Evolutionary conservation across 1,284 basidiomycete species (phyloP), one percentile per base, ranked within the genome.

Genomic region (Tilletia indica): DNA sequence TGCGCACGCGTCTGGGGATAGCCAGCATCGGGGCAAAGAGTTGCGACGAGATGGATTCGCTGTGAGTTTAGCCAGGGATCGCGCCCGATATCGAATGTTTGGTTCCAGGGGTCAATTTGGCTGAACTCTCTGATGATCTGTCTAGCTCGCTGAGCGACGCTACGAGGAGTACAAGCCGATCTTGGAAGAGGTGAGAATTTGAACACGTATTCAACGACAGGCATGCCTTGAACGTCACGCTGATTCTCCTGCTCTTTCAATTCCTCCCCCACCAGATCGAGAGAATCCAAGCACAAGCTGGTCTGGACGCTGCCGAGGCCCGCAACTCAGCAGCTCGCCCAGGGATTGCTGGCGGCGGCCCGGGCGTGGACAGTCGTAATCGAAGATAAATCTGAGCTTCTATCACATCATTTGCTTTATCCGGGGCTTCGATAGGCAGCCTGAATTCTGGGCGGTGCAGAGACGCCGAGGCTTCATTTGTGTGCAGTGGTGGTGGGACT

Each of bases 291-390:
- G 89, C 89, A 16, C 92, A 93, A 77, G 93, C 94, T 0, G 94
- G 93, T 1, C 85, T 96, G 69, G 93, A 96, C 73, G 91, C 92
- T 70, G 91, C 92, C 8, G 93, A 94, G 74, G 91, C 92, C 86
- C 87, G 85, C 72, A 77, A 76, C 21, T 85, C 85, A 14, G 87
- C 88, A 34, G 88, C 21, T 4, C 54, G 51, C 21, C 31, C 67
- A 6, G 66, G 39, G 2, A 42, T 56, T 45, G 72, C 88, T 1
- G 87, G 78, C 39, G 80, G 78, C 12, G 80, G 81, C 5, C 72
- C 78, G 14, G 81, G 82, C 38, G 81, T 81, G 67, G 84, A 83
- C 25, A 82, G 81, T 67, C 70, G 82, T 25, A 78, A 83, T 70
- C 61, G 82, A 6, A 58, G 82, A 54, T 82, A 51, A 77, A 36